Evolutionary conservation across 441 rosid genomes (phyloP).

Genomic region (Erodium trifolium): DNA sequence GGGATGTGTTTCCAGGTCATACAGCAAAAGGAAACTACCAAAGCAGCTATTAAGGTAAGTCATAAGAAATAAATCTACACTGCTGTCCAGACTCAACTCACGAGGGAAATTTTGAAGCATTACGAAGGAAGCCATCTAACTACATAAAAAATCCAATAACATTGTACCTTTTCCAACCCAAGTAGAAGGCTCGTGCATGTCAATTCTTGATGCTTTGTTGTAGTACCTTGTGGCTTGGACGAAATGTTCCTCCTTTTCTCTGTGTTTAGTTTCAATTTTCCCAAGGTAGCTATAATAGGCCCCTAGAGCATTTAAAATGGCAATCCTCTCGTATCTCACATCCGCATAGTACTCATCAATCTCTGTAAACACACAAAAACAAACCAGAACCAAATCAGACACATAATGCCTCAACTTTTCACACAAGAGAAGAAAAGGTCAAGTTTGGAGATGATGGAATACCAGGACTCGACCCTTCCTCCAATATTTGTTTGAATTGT

Average conservation of each 20-base stretch:
- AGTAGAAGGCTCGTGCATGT: slow-evolving; percentile 97
- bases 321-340: slow-evolving; percentile 93
- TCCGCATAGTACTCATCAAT: slow-evolving; percentile 97
- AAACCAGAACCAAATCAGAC: background rate
- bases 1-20: background rate
- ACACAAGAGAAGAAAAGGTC: background rate
- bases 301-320: slow-evolving; percentile 89
- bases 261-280: slow-evolving; percentile 74
- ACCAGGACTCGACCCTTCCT: slow-evolving; percentile 98
- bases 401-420: background rate
- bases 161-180: slow-evolving; percentile 96
- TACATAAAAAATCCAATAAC: background rate
- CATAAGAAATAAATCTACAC: slow-evolving; percentile 1
- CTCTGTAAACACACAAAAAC: slow-evolving; percentile 34
- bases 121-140: background rate
- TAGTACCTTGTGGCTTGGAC: slow-evolving; percentile 79
- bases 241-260: slow-evolving; percentile 90
- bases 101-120: slow-evolving; percentile 6
- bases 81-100: background rate
- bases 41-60: background rate
- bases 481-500: slow-evolving; percentile 87
- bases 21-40: background rate
- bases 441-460: slow-evolving; percentile 9
- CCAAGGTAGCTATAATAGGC: slow-evolving; percentile 92
- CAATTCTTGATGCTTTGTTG: slow-evolving; percentile 90